A percentile compares a stretch with the other conserved stretches of the same genome.
Conservation (phyloP, 306 rosid species). For the cucumber (Cucumis sativus) region Cucumber_9930_V3 NC_026660.2:6228001-6228500, state of each 20-base stretch:
- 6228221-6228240: not conserved
- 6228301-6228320: not conserved
- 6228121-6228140: too few species aligned
- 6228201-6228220: too few species aligned
- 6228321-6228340: not conserved
- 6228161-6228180: too few species aligned
- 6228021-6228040: too few species aligned
- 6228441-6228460: not conserved
- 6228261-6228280: not conserved
- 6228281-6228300: conserved; percentile 1
- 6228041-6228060: not conserved
- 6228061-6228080: not conserved
- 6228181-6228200: too few species aligned
- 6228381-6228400: not conserved
- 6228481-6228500: not conserved
- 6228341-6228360: conserved; percentile 6
- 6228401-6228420: not conserved
- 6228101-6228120: too few species aligned
- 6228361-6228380: not conserved
- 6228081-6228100: not conserved
- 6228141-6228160: too few species aligned
- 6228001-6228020: too few species aligned
- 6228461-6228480: conserved; percentile 1
- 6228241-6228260: not conserved
- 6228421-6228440: not conserved